phyloP scores from a whole-genome alignment of 768 basidiomycete genomes.

The Termitomyces sp. region DNA sequence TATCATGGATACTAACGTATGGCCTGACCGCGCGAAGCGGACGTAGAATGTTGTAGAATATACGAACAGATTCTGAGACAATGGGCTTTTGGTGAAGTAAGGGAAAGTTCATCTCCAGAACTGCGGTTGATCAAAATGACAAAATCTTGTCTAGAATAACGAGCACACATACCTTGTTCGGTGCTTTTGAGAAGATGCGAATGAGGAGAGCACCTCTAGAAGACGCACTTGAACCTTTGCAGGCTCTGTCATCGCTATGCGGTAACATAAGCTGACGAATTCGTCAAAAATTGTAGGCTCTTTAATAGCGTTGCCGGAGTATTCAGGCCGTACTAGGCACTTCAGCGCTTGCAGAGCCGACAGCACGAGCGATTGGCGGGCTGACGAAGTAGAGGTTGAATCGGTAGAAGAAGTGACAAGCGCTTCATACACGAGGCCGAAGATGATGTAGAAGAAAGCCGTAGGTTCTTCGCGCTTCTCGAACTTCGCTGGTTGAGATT shows the following conservation, averaged over 20 bases:
- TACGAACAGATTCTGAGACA: constrained; percentile 85
- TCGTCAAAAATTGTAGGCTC: constrained; percentile 88
- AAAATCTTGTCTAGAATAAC: constrained; percentile 1
- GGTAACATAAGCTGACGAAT: constrained; percentile 82
- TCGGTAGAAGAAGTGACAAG: constrained; percentile 67
- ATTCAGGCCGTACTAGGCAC: constrained; percentile 75
- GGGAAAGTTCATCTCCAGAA: constrained; percentile 36
- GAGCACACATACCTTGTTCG: constrained; percentile 18
- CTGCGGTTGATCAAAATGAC: constrained; percentile 11
- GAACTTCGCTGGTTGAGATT: too few species aligned
- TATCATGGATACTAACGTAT: constrained; percentile 41
- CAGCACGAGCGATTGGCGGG: constrained; percentile 47
- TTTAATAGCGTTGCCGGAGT: constrained; percentile 77
- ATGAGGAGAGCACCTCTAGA: constrained; percentile 61
- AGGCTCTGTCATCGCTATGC: constrained; percentile 86
- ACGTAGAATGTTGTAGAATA: constrained; percentile 70
- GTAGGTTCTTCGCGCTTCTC: too few species aligned
- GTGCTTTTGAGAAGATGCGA: constrained; percentile 46
- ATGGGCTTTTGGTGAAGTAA: constrained; percentile 54
- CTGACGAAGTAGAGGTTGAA: constrained; percentile 39
- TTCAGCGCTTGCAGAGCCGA: constrained; percentile 77
- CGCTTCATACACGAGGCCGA: constrained; percentile 71
- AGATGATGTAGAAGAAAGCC: too few species aligned
- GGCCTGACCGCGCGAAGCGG: constrained; percentile 48
- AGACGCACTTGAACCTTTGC: constrained; percentile 70